These are phyloP conservation scores for Hsuehochloa calcarea DNA, from an alignment of 176 grass and related monocot species.

Conservation along the genomic window DNA sequence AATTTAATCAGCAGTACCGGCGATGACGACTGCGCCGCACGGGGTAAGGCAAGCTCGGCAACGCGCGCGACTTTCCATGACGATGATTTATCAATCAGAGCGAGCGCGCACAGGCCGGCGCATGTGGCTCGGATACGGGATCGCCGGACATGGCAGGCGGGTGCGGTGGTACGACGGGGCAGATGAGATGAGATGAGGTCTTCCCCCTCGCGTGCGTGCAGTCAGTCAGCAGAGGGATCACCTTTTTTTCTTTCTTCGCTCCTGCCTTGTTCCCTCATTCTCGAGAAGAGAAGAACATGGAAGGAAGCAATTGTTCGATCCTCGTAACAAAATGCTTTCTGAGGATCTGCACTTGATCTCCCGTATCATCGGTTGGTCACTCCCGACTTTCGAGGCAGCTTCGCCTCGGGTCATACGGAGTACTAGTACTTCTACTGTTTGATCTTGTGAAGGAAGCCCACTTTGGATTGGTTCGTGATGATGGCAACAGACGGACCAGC, in stretches of 20 bases:
- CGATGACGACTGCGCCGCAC: background rate
- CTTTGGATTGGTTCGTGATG: too few relatives aligned
- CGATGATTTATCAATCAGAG: background rate
- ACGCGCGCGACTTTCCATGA: background rate
- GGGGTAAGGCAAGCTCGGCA: background rate
- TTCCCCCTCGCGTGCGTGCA: background rate
- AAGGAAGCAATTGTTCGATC: background rate
- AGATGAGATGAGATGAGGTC: background rate
- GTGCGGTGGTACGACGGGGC: background rate
- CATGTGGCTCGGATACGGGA: background rate
- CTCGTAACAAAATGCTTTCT: background rate
- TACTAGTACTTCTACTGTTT: too few relatives aligned
- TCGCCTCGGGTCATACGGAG: background rate
- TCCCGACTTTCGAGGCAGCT: background rate
- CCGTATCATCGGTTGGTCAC: background rate
- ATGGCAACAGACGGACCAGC: too few relatives aligned
- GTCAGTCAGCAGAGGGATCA: too few relatives aligned
- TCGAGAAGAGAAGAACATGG: too few relatives aligned
- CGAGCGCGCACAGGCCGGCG: too few relatives aligned
- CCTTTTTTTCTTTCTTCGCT: too few relatives aligned
- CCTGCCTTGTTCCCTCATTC: too few relatives aligned
- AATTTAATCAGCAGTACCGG: background rate
- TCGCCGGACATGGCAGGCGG: slow-evolving; percentile 32
- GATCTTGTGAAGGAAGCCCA: too few relatives aligned
- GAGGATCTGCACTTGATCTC: background rate